Percentiles rank a stretch among this genome's conserved stretches.
Evolutionary conservation across 371 early-diverging fungal genomes (phyloP).

Genomic region (Mortierella sp.): DNA sequence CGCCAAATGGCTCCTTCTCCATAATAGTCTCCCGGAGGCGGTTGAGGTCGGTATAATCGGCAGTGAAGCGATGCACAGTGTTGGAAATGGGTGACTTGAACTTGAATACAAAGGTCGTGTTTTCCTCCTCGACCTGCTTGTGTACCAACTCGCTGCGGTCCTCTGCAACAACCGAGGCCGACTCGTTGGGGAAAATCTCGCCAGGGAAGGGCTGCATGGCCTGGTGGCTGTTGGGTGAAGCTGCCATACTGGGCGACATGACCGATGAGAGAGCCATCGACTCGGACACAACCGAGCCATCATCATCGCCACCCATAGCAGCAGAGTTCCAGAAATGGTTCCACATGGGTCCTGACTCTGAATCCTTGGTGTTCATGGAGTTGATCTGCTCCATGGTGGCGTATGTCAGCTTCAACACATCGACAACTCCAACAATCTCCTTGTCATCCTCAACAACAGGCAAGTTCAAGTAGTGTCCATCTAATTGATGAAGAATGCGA

Average conservation of each 20-base stretch:
- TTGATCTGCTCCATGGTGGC: slow-evolving; percentile 80
- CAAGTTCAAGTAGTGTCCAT: slow-evolving; percentile 95
- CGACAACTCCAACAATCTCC: slow-evolving; percentile 89
- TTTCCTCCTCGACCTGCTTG: slow-evolving; percentile 52
- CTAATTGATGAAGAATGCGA: slow-evolving; percentile 61
- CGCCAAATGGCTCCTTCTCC: slow-evolving; percentile 66
- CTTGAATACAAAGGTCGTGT: slow-evolving; percentile 77
- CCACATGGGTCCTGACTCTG: slow-evolving; percentile 68
- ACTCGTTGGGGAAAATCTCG: slow-evolving; percentile 71
- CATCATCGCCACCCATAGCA: slow-evolving; percentile 60
- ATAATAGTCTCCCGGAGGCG: slow-evolving; percentile 64
- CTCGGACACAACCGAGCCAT: slow-evolving; percentile 69
- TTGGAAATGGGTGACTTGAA: slow-evolving; percentile 76
- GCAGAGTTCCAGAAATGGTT: slow-evolving; percentile 70
- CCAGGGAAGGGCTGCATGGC: slow-evolving; percentile 56
- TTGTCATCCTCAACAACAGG: slow-evolving; percentile 89
- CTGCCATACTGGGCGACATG: slow-evolving; percentile 64
- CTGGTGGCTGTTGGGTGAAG: slow-evolving; percentile 55
- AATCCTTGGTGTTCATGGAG: slow-evolving; percentile 65
- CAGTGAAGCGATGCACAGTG: slow-evolving; percentile 81
- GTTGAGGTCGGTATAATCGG: slow-evolving; percentile 63
- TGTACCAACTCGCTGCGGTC: slow-evolving; percentile 61
- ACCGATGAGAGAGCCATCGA: slow-evolving; percentile 62
- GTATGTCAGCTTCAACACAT: slow-evolving; percentile 93
- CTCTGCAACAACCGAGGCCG: slow-evolving; percentile 67